Evolutionary conservation across 2,329 filamentous ascomycete genomes (phyloP), one percentile per base, ranked within the genome.

Genomic region (Botrytis aclada): DNA sequence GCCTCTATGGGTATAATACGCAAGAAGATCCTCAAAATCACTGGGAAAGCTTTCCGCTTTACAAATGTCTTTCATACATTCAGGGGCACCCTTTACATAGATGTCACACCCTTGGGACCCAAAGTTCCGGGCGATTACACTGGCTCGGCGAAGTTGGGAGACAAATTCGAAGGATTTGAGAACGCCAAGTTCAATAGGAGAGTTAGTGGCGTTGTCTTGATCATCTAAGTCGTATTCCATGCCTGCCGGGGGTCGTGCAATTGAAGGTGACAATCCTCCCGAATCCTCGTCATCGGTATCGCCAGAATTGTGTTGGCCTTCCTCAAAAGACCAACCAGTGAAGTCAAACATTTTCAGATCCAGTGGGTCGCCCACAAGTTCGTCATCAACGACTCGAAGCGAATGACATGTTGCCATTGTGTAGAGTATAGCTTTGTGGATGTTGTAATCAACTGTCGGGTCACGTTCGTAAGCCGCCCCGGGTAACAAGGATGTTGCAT

Each of bases 311-410:
- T 95, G 90, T 63, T 90, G 90, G 3, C 94, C 94, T 84, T 99
- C 96, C 81, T 97, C 93, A 77, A 93, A 99, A 5, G 89, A 88
- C 96, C 96, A 99, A 9, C 88, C 88, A 0, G 96, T 98, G 77
- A 97, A 99, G 76, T 97, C 92, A 80, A 99, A 99, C 96, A 99
- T 99, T 81, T 98, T 98, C 73, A 98, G 86, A 81, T 99, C 96
- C 2, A 99, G 85, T 7, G 97, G 96, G 79, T 99, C 96, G 1
- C 96, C 96, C 47, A 99, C 87, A 58, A 98, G 88, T 80, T 98
- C 94, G 65, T 89, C 92, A 75, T 98, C 95, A 25, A 99, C 91
- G 18, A 92, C 88, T 64, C 95, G 89, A 14, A 99, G 86, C 0
- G 95, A 97, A 81, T 99, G 96, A 73, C 96, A 99, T 0, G 96